Conservation (phyloP, 148 eudicot genomes). For the Cornus controversa region DNA sequence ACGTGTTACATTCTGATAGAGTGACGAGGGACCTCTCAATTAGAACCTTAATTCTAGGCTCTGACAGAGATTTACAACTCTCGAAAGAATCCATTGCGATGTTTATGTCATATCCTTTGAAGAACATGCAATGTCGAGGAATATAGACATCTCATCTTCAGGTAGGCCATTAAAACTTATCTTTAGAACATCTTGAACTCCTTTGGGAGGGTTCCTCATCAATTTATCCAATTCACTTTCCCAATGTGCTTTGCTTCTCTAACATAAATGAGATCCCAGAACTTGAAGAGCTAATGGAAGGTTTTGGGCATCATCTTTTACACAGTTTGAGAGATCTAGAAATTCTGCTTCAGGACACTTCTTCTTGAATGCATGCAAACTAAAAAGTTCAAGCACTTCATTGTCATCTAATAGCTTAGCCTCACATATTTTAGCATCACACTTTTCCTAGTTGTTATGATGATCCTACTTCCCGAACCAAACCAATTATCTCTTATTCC, state of each 20-base stretch:
- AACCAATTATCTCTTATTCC: no score
- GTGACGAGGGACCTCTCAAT: background rate
- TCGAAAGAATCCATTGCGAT: background rate
- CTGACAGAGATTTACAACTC: background rate
- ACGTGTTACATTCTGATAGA: no score
- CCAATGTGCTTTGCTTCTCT: background rate
- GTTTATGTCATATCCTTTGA: background rate
- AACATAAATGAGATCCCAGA: conserved; percentile 4
- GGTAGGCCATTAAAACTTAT: background rate
- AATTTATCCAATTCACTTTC: background rate
- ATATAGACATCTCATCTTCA: background rate
- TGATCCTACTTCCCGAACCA: no score
- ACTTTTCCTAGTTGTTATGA: no score
- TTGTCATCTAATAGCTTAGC: no score
- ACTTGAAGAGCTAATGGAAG: conserved; percentile 18
- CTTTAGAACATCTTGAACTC: background rate
- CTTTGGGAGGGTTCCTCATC: background rate
- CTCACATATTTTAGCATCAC: no score
- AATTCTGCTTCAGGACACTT: background rate
- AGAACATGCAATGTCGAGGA: background rate
- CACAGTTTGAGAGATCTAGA: background rate
- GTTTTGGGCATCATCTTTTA: background rate
- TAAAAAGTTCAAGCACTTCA: no score
- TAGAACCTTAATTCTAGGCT: background rate
- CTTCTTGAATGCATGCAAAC: background rate